Evolutionary conservation across 1,139 yeast genomes (phyloP).

Genomic region (Pichia sp.): DNA sequence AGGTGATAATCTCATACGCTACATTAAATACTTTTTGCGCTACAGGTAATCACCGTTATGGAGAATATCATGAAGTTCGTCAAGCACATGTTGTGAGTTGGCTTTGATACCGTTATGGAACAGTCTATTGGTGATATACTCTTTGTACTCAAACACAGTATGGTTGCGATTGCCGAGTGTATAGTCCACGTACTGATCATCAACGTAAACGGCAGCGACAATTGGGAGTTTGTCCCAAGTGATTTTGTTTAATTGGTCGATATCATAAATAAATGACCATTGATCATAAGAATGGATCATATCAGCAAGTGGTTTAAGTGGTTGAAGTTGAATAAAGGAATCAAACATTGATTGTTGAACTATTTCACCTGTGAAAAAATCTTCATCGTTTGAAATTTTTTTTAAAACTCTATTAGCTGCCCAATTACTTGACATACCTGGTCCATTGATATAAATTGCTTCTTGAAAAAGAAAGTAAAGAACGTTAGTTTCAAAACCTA

Average conservation of each 20-base stretch:
- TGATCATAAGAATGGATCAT: slow-evolving; percentile 36
- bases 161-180: slow-evolving; percentile 33
- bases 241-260: slow-evolving; percentile 27
- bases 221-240: slow-evolving; percentile 36
- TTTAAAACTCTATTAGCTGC: slow-evolving; percentile 41
- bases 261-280: slow-evolving; percentile 43
- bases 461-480: slow-evolving; percentile 53
- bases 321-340: slow-evolving; percentile 41
- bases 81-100: slow-evolving; percentile 36
- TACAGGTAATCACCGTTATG: slow-evolving; percentile 41
- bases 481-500: slow-evolving; percentile 48
- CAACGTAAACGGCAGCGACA: slow-evolving; percentile 44
- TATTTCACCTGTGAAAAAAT: slow-evolving; percentile 53
- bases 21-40: too few relatives aligned
- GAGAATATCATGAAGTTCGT: slow-evolving; percentile 36
- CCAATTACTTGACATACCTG: slow-evolving; percentile 38
- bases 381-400: slow-evolving; percentile 4
- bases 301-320: slow-evolving; percentile 38
- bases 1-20: too few relatives aligned
- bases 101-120: slow-evolving; percentile 49
- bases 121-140: slow-evolving; percentile 43
- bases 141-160: slow-evolving; percentile 33
- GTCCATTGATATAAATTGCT: slow-evolving; percentile 47
- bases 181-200: slow-evolving; percentile 53
- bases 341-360: slow-evolving; percentile 46